A percentile compares a stretch with the other conserved stretches of the same genome.
Conservation (phyloP, 345 rosid genomes). For the Camelina laxa region DNA sequence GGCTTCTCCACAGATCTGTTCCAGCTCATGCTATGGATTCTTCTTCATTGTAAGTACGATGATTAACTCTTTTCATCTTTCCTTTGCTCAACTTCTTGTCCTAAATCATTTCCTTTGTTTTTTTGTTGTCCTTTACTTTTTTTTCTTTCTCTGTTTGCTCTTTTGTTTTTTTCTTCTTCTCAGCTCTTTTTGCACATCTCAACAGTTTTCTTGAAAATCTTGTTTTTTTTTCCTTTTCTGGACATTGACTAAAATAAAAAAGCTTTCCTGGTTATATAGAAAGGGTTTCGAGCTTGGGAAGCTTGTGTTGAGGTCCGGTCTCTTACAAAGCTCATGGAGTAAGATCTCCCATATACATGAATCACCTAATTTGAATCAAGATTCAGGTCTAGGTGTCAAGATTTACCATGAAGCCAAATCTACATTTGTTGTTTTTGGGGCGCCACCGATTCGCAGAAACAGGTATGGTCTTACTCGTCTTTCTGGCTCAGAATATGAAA, state of each 20-base stretch:
- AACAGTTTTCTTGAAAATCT: background rate
- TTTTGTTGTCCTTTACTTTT: background rate
- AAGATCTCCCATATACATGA: slow-evolving; percentile 41
- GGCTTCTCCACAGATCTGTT: slow-evolving; percentile 17
- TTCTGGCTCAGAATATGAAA: background rate
- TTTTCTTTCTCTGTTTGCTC: background rate
- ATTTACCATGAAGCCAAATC: slow-evolving; percentile 10
- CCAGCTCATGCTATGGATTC: slow-evolving; percentile 28
- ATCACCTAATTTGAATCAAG: slow-evolving; percentile 25
- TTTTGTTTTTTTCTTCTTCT: background rate
- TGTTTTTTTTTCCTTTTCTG: background rate
- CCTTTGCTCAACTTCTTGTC: background rate
- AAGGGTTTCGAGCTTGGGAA: slow-evolving; percentile 52
- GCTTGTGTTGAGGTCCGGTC: slow-evolving; percentile 54
- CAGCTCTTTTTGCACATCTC: too few species aligned
- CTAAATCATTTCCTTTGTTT: background rate
- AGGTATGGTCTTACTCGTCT: slow-evolving; percentile 39
- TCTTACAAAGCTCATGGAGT: slow-evolving; percentile 50
- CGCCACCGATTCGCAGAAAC: slow-evolving; percentile 33
- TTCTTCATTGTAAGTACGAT: slow-evolving; percentile 26
- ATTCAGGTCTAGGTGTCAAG: slow-evolving; percentile 18
- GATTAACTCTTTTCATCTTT: background rate
- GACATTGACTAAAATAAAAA: background rate
- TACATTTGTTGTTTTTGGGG: slow-evolving; percentile 46
- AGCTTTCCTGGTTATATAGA: slow-evolving; percentile 44